phyloP scores from a whole-genome alignment of 2,329 filamentous ascomycete genomes.

The Ophiostoma novo-ulmi region DNA sequence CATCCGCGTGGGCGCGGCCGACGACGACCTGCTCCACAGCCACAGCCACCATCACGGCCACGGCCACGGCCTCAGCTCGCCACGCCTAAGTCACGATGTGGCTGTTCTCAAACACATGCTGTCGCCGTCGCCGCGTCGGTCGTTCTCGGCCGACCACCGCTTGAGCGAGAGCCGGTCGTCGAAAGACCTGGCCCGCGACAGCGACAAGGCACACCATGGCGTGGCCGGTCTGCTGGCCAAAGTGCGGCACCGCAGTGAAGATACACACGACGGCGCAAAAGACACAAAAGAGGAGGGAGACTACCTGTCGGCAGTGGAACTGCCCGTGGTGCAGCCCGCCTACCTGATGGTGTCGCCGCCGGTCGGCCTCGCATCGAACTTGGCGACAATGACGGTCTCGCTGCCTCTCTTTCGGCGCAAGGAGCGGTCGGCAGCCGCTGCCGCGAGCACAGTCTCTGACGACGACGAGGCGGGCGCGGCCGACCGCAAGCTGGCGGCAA shows the following conservation, averaged over 20 bases:
- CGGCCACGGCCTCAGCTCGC: constrained; percentile 9
- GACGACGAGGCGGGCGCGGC: constrained; percentile 30
- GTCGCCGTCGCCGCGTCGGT: constrained; percentile 28
- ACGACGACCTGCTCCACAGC: constrained; percentile 33
- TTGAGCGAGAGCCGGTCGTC: not conserved
- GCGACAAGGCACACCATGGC: constrained; percentile 42
- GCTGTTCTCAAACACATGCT: constrained; percentile 32
- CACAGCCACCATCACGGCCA: constrained; percentile 29
- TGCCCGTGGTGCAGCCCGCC: constrained; percentile 40
- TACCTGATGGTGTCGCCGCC: constrained; percentile 67
- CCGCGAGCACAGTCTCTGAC: too few species aligned
- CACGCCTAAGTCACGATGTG: constrained; percentile 25
- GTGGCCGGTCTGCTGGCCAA: constrained; percentile 46
- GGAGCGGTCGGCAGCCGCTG: not conserved
- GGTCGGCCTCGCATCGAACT: constrained; percentile 52
- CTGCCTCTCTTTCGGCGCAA: constrained; percentile 18
- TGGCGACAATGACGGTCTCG: constrained; percentile 59
- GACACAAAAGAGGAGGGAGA: not conserved
- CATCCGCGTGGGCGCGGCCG: constrained; percentile 48
- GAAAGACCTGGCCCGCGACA: not conserved
- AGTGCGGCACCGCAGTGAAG: constrained; percentile 33
- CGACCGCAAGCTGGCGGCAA: constrained; percentile 52
- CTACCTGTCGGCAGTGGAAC: constrained; percentile 32
- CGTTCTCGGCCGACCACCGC: constrained; percentile 18
- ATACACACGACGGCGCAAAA: constrained; percentile 24